phyloP scores from a whole-genome alignment of 2,329 filamentous ascomycete genomes.

The Aspergillus fumigatus region DNA sequence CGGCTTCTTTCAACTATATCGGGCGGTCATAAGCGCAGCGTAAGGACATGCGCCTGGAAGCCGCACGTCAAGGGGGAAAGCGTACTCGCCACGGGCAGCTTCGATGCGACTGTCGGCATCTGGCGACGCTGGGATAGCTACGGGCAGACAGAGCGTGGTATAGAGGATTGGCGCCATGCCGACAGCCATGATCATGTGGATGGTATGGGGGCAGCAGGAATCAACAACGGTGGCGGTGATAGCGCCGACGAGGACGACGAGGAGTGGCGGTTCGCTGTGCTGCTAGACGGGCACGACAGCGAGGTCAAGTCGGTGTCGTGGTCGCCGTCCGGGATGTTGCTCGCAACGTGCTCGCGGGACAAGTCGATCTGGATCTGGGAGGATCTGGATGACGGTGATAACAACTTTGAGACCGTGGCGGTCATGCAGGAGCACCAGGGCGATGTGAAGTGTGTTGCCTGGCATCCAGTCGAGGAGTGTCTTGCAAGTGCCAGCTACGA shows the following conservation, averaged over 20 bases:
- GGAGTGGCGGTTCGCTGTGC: conserved; percentile 88
- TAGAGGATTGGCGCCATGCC: conserved; percentile 13
- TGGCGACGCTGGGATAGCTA: conserved; percentile 64
- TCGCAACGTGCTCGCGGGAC: conserved; percentile 88
- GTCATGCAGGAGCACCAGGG: conserved; percentile 92
- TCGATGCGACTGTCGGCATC: conserved; percentile 84
- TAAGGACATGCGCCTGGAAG: conserved; percentile 87
- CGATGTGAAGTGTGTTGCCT: conserved; percentile 90
- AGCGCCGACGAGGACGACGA: conserved; percentile 59
- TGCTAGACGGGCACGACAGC: conserved; percentile 90
- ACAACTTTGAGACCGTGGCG: conserved; percentile 95
- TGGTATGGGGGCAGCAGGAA: conserved; percentile 12
- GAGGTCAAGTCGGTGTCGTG: conserved; percentile 82
- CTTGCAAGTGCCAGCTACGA: conserved; percentile 93
- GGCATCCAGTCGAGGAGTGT: conserved; percentile 77
- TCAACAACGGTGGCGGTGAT: conserved; percentile 24
- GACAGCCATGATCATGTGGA: conserved; percentile 14
- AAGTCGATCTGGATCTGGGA: conserved; percentile 99
- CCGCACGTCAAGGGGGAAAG: conserved; percentile 63
- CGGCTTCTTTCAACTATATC: conserved; percentile 72
- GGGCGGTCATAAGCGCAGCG: conserved; percentile 84
- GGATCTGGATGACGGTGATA: conserved; percentile 76
- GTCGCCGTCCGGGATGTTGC: conserved; percentile 62
- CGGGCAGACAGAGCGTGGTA: conserved; percentile 7
- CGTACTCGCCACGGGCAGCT: conserved; percentile 85